These are phyloP conservation scores for Paecilomyces variotii DNA, from an alignment of 2,329 filamentous ascomycete genomes.

Conservation along the genomic window DNA sequence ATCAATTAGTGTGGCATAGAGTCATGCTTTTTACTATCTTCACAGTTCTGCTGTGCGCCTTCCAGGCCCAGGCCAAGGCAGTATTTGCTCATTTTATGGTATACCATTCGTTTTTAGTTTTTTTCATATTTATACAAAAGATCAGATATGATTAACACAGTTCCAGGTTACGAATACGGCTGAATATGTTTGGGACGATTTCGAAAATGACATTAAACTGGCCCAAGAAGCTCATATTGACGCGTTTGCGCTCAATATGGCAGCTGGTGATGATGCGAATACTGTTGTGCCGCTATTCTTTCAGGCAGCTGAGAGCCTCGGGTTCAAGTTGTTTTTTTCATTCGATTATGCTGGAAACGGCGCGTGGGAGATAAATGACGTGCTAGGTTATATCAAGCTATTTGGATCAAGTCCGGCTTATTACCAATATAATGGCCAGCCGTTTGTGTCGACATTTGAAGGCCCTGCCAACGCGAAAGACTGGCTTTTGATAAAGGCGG, in stretches of 20 bases:
- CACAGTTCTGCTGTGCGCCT: conserved; percentile 1
- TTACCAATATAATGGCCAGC: conserved; percentile 19
- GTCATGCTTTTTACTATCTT: background rate
- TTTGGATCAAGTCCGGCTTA: conserved; percentile 19
- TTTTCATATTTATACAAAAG: too few species aligned
- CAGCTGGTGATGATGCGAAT: conserved; percentile 17
- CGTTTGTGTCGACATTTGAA: conserved; percentile 39
- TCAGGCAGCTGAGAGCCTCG: conserved; percentile 13
- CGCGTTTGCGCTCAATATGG: conserved; percentile 35
- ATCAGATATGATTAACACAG: background rate
- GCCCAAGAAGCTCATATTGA: conserved; percentile 33
- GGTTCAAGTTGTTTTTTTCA: conserved; percentile 30
- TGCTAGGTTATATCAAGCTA: conserved; percentile 16
- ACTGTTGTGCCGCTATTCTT: conserved; percentile 16
- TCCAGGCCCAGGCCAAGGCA: conserved; percentile 11
- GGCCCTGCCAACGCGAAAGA: conserved; percentile 35
- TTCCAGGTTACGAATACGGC: background rate
- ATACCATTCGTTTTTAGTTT: background rate
- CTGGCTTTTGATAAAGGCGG: conserved; percentile 23
- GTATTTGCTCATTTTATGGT: conserved; percentile 31
- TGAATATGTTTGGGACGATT: background rate
- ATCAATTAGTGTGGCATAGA: background rate
- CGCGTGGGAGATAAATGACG: conserved; percentile 20
- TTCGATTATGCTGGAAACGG: conserved; percentile 30
- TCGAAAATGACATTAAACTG: conserved; percentile 21